These are phyloP conservation scores for Umbellularia californica DNA, from an alignment of 164 flowering plant genomes.

Conservation along the genomic window DNA sequence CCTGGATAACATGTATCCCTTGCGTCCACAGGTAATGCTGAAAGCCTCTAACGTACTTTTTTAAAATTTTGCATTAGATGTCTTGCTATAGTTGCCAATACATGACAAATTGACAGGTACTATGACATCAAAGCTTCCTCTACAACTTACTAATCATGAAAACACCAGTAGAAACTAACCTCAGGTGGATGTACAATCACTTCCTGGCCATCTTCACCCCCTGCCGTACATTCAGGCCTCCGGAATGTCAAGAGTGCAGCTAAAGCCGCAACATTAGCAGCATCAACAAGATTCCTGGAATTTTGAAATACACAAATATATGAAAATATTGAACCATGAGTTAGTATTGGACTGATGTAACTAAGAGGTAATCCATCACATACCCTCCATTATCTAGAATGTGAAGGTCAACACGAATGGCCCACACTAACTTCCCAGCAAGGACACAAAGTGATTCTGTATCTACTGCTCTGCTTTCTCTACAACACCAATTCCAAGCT, in stretches of 20 bases:
- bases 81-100: neutral
- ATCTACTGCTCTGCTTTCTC: constrained; percentile 97
- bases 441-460: constrained; percentile 93
- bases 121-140: neutral
- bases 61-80: neutral
- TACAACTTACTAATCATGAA: too few species aligned
- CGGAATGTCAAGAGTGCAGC: constrained; percentile 85
- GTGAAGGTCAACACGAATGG: constrained; percentile 87
- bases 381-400: constrained; percentile 97
- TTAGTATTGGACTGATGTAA: neutral
- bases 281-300: constrained; percentile 92
- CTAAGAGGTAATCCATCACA: constrained; percentile 9
- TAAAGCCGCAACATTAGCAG: constrained; percentile 94
- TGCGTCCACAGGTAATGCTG: neutral
- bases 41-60: neutral
- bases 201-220: constrained; percentile 87
- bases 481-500: constrained; percentile 56
- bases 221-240: constrained; percentile 88
- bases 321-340: neutral
- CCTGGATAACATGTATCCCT: neutral
- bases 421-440: constrained; percentile 89
- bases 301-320: constrained; percentile 7
- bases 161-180: constrained; percentile 33
- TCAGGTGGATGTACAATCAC: constrained; percentile 84
- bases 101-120: neutral